A percentile compares a stretch with the other conserved stretches of the same genome.
Evolutionary conservation across 768 basidiomycete species (phyloP).

Genomic region (Piloderma croceum): DNA sequence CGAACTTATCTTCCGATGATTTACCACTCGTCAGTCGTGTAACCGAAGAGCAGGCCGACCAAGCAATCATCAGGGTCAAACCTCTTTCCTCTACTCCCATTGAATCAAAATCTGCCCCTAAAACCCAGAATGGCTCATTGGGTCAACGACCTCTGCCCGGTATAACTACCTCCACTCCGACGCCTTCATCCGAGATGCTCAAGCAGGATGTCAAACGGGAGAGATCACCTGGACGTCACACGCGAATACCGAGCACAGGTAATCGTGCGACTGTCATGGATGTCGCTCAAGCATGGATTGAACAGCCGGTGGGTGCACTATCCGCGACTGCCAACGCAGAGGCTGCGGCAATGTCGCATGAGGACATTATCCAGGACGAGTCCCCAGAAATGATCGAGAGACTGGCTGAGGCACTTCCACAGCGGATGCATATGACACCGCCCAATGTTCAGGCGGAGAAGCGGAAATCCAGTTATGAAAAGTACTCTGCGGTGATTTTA

Average conservation of each 20-base stretch:
- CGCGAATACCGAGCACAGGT: constrained; percentile 63
- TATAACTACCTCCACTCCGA: constrained; percentile 17
- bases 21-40: constrained; percentile 13
- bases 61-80: constrained; percentile 28
- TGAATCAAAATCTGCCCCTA: constrained; percentile 5
- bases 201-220: too few species aligned
- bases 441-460: constrained; percentile 41
- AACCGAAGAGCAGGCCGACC: constrained; percentile 29
- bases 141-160: constrained; percentile 41
- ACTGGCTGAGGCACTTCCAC: too few species aligned
- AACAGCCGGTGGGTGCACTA: constrained; percentile 20
- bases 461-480: constrained; percentile 63
- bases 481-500: constrained; percentile 54
- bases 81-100: constrained; percentile 8
- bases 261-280: constrained; percentile 74
- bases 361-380: too few species aligned
- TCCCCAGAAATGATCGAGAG: too few species aligned
- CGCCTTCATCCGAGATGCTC: too few species aligned
- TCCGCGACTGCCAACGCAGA: neutral
- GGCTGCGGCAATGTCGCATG: too few species aligned
- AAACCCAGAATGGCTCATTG: too few species aligned
- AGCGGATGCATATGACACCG: constrained; percentile 8
- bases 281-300: constrained; percentile 57
- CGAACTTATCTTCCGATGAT: neutral
- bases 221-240: too few species aligned